phyloP scores from a whole-genome alignment of 2,329 filamentous ascomycete species.

The Hymenoscyphus repandus region DNA sequence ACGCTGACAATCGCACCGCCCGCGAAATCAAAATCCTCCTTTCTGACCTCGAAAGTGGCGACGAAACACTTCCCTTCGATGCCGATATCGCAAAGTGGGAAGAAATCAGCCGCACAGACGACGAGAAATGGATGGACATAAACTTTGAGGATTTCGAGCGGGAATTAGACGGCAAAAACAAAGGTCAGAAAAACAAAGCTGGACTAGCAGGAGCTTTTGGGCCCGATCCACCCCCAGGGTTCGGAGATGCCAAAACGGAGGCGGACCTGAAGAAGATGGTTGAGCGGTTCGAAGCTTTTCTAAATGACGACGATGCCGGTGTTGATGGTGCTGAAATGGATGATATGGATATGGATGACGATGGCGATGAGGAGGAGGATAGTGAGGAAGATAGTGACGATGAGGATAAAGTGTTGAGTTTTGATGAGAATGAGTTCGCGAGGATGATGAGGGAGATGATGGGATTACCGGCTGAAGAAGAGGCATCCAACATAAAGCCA shows the following conservation, averaged over 20 bases:
- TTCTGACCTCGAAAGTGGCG: slow-evolving; percentile 56
- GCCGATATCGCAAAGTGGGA: slow-evolving; percentile 70
- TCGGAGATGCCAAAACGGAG: slow-evolving; percentile 63
- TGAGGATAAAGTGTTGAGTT: slow-evolving; percentile 71
- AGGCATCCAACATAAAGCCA: not conserved
- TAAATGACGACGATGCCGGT: slow-evolving; percentile 80
- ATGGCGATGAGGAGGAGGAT: slow-evolving; percentile 45
- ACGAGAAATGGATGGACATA: slow-evolving; percentile 89
- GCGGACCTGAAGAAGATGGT: slow-evolving; percentile 86
- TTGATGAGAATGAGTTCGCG: slow-evolving; percentile 80
- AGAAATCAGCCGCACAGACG: slow-evolving; percentile 58
- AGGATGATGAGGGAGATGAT: slow-evolving; percentile 91
- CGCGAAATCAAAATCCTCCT: slow-evolving; percentile 73
- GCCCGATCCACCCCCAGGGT: slow-evolving; percentile 35
- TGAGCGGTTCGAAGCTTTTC: slow-evolving; percentile 83
- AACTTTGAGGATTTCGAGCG: slow-evolving; percentile 83
- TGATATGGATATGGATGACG: slow-evolving; percentile 60
- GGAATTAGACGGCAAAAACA: slow-evolving; percentile 56
- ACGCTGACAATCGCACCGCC: slow-evolving; percentile 62
- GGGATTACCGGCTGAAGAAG: slow-evolving; percentile 47
- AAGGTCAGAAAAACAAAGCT: slow-evolving; percentile 33
- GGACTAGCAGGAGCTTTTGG: slow-evolving; percentile 22
- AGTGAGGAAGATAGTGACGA: slow-evolving; percentile 52
- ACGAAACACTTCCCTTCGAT: slow-evolving; percentile 58
- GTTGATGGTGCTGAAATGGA: slow-evolving; percentile 70